phyloP scores from a whole-genome alignment of 78 protist species.

The Dictyostelium capitatum region DNA sequence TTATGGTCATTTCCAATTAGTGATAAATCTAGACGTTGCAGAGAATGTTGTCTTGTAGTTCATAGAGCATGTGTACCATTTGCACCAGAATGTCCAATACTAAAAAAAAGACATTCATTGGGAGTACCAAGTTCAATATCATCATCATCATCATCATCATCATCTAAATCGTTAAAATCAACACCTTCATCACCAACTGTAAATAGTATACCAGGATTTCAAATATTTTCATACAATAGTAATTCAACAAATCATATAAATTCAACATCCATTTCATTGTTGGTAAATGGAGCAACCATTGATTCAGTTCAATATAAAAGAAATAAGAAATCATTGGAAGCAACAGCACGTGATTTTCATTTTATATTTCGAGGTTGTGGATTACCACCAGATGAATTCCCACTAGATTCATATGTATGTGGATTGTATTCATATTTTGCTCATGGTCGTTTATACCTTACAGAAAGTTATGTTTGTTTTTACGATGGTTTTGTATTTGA shows the following conservation, averaged over 20 bases:
- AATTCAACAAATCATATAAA: background rate
- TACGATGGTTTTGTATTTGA: slow-evolving; percentile 71
- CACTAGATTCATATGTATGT: slow-evolving; percentile 39
- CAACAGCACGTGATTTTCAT: slow-evolving; percentile 22
- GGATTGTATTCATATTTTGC: slow-evolving; percentile 40
- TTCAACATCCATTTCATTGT: background rate
- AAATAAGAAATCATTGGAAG: background rate
- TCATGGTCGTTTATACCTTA: slow-evolving; percentile 56
- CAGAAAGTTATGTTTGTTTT: slow-evolving; percentile 67
- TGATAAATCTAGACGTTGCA: slow-evolving; percentile 11
- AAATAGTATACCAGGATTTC: slow-evolving; percentile 13
- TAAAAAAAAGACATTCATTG: background rate
- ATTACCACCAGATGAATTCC: slow-evolving; percentile 17
- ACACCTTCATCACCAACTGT: slow-evolving; percentile 15
- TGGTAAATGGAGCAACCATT: background rate
- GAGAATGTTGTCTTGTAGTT: background rate
- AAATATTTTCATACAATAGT: background rate
- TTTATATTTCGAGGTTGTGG: background rate
- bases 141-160: background rate
- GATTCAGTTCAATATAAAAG: background rate
- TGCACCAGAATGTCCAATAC: background rate
- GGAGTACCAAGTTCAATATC: background rate
- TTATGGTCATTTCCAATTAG: slow-evolving; percentile 3
- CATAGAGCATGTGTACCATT: slow-evolving; percentile 18
- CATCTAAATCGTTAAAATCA: background rate